Evolutionary conservation across 345 rosid species (phyloP), one percentile per base, ranked within the genome.

Genomic region (Eucalyptus viminalis): DNA sequence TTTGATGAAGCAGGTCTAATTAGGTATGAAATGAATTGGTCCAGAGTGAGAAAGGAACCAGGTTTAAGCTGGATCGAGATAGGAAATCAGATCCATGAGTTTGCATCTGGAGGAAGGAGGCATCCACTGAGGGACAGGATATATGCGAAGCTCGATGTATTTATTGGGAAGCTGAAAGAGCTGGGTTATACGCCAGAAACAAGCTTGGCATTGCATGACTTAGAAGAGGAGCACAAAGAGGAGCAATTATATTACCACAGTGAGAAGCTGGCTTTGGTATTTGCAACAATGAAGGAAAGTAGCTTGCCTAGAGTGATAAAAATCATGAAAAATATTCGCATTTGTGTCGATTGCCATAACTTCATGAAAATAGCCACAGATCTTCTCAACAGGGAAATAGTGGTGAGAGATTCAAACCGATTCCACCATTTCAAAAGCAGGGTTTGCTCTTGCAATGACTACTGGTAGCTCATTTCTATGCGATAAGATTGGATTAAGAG

Each of bases 21-120:
- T 69, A 91, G 96, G 86, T 94, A 93, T 58, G 97, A 96, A 91
- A 97, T 95, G 97, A 90, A 89, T 89, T 91, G 92, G 53, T 94
- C 94, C 80, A 91, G 94, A 88, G 95, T 96, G 67, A 94, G 85
- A 89, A 97, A 96, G 89, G 98, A 96, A 89, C 98, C 99, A 37
- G 99, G 97, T 89, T 92, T 96, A 87, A 96, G 99, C 92, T 97
- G 98, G 99, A 95, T 93, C 10, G 98, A 97, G 92, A 92, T 95
- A 51, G 96, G 93, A 50, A 94, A 92, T 89, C 91, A 62, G 47
- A 94, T 96, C 47, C 96, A 97, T 14, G 97, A 96, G 91, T 96
- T 96, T 90, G 95, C 97, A 9, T 95, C 95, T 0, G 99, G 98
- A 72, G 99, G 99, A 87, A 91, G 92, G 25, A 92, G 80, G 58